Conservation (phyloP, 2,329 filamentous ascomycete species). For the Lasiodiplodia citricola region DNA sequence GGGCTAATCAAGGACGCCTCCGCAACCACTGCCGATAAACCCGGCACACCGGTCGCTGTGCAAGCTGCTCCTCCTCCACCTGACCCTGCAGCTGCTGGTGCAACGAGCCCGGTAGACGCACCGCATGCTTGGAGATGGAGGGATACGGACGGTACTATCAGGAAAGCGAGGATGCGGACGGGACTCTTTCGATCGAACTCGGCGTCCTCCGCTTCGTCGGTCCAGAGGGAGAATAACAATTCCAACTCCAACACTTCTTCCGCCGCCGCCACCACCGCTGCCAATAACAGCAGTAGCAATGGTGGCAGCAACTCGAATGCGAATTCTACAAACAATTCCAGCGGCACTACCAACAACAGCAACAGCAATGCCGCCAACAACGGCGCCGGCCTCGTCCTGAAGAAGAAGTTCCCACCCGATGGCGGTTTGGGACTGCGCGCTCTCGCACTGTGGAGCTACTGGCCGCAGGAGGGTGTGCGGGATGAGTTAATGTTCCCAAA, state of each 20-base stretch:
- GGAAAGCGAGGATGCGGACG: constrained; percentile 30
- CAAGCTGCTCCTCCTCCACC: constrained; percentile 23
- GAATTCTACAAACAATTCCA: background rate
- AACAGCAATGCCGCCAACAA: background rate
- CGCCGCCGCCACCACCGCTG: background rate
- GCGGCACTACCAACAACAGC: background rate
- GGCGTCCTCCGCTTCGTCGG: background rate
- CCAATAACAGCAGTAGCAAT: background rate
- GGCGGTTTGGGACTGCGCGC: constrained; percentile 72
- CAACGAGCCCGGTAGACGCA: constrained; percentile 4
- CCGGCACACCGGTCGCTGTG: background rate
- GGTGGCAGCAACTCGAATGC: background rate
- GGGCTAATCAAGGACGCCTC: constrained; percentile 41
- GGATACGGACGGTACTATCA: constrained; percentile 41
- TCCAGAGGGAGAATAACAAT: background rate
- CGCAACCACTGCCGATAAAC: background rate
- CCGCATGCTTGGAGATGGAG: constrained; percentile 38
- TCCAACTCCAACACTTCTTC: background rate
- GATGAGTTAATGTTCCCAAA: constrained; percentile 87
- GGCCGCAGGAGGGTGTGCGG: constrained; percentile 65
- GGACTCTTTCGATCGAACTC: constrained; percentile 10
- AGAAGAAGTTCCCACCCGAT: constrained; percentile 68
- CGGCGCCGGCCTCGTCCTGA: constrained; percentile 2
- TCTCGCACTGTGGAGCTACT: constrained; percentile 77
- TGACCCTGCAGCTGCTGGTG: constrained; percentile 28